These are phyloP conservation scores for Malus asiatica DNA, from an alignment of 306 rosid species.

Conservation along the genomic window DNA sequence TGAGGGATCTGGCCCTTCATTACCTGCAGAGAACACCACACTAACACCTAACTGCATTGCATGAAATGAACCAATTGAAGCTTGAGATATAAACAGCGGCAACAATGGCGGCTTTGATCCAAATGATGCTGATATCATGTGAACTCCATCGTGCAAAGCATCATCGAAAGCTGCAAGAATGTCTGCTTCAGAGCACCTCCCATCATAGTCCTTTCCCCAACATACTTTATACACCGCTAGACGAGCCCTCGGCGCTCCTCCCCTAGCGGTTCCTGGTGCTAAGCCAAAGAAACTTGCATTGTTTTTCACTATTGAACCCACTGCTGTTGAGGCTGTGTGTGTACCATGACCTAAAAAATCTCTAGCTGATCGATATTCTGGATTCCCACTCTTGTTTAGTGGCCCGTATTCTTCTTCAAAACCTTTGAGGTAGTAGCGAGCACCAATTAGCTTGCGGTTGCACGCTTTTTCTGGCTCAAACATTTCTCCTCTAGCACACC, in stretches of 20 bases:
- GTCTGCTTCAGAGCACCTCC: conserved; percentile 40
- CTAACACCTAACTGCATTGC: conserved; percentile 42
- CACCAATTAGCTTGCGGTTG: conserved; percentile 49
- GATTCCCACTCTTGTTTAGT: conserved; percentile 25
- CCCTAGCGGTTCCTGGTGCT: conserved; percentile 39
- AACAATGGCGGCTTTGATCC: conserved; percentile 35
- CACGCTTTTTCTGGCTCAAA: conserved; percentile 35
- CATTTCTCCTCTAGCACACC: conserved; percentile 32
- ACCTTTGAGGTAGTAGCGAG: conserved; percentile 51
- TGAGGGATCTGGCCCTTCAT: conserved; percentile 40
- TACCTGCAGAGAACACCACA: conserved; percentile 52
- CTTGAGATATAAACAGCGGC: conserved; percentile 14
- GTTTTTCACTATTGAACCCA: conserved; percentile 30
- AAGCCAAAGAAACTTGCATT: conserved; percentile 27
- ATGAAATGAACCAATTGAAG: conserved; percentile 46
- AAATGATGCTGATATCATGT: conserved; percentile 42
- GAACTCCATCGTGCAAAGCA: conserved; percentile 46
- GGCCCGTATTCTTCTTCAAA: conserved; percentile 30
- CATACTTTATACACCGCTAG: conserved; percentile 49
- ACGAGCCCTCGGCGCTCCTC: conserved; percentile 49
- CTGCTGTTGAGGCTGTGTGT: conserved; percentile 56
- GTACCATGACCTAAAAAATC: conserved; percentile 57
- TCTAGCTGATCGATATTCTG: conserved; percentile 39
- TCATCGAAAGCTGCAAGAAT: conserved; percentile 53
- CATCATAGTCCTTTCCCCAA: conserved; percentile 36